Evolutionary conservation across 2,329 filamentous ascomycete species (phyloP).

Genomic region (Penicillium sp.): DNA sequence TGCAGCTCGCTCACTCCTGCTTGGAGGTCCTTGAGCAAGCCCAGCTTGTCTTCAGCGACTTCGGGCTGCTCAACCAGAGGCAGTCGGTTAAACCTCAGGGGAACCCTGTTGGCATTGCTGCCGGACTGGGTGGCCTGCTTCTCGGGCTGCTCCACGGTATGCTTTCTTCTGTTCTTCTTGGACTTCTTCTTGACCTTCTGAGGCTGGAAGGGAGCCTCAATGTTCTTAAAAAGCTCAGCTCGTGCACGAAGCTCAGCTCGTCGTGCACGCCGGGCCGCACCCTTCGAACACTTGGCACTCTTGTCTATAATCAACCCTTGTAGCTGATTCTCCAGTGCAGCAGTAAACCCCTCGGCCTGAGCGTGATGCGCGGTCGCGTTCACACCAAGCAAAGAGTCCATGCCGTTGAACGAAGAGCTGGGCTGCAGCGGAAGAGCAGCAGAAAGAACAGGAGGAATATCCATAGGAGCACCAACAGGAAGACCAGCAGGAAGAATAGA

Average conservation of each 20-base stretch:
- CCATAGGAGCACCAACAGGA: not conserved
- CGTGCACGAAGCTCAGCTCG: too few species aligned
- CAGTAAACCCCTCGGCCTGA: not conserved
- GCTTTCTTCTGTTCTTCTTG: not conserved
- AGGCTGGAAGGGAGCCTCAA: not conserved
- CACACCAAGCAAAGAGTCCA: not conserved
- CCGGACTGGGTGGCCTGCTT: not conserved
- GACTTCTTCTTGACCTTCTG: not conserved
- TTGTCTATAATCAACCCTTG: not conserved
- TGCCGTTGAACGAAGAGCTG: too few species aligned
- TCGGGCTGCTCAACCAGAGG: conserved; percentile 6
- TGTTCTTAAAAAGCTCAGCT: too few species aligned
- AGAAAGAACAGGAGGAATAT: not conserved
- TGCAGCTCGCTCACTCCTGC: conserved; percentile 7
- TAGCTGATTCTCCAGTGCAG: not conserved
- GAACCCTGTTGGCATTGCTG: conserved; percentile 20
- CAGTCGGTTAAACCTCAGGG: conserved; percentile 18
- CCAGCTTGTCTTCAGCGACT: conserved; percentile 15
- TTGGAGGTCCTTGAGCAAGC: conserved; percentile 14
- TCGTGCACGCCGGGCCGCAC: too few species aligned
- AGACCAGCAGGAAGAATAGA: not conserved
- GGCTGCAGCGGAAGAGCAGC: not conserved
- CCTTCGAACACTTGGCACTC: too few species aligned
- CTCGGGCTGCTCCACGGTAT: too few species aligned
- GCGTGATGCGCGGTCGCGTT: not conserved